Percentiles rank a stretch among this genome's conserved stretches.
phyloP scores from a whole-genome alignment of 2,329 filamentous ascomycete species.

The Rhexocercosporidium sp. region DNA sequence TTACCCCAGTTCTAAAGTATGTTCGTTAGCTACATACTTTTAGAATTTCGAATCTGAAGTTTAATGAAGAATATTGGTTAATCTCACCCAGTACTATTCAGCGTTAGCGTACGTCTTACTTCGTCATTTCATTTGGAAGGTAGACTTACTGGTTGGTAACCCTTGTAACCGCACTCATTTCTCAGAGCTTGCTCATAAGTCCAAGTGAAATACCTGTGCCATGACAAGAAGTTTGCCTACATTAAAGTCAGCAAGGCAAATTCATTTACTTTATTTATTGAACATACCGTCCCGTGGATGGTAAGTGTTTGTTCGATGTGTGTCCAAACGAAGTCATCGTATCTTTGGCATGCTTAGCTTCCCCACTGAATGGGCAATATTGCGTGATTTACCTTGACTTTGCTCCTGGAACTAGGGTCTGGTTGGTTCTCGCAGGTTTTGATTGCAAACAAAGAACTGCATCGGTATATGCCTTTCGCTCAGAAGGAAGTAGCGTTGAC shows the following conservation, averaged over 20 bases:
- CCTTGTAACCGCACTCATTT: slow-evolving; percentile 51
- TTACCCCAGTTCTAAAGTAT: slow-evolving; percentile 53
- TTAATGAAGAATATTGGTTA: neutral
- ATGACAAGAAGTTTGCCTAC: slow-evolving; percentile 46
- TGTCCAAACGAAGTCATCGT: slow-evolving; percentile 46
- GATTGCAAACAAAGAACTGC: slow-evolving; percentile 47
- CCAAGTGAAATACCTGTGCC: slow-evolving; percentile 51
- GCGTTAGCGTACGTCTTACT: slow-evolving; percentile 47
- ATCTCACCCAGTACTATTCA: slow-evolving; percentile 42
- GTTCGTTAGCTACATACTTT: slow-evolving; percentile 32
- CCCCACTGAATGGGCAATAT: neutral
- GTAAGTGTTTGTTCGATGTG: slow-evolving; percentile 45
- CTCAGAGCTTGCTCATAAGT: slow-evolving; percentile 50
- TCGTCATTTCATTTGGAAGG: neutral
- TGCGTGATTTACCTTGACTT: slow-evolving; percentile 28
- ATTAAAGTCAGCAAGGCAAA: neutral
- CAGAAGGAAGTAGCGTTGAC: slow-evolving; percentile 27
- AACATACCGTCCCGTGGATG: slow-evolving; percentile 39
- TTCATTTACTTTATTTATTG: neutral
- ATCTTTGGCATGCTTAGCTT: slow-evolving; percentile 29
- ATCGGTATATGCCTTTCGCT: slow-evolving; percentile 43
- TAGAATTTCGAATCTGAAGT: neutral
- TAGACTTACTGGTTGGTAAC: slow-evolving; percentile 45
- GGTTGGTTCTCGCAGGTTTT: slow-evolving; percentile 42
- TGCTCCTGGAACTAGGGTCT: slow-evolving; percentile 38